Base-by-base conservation (phyloP, 169 alveolate species). In the Plasmodium cynomolgi region DNA sequence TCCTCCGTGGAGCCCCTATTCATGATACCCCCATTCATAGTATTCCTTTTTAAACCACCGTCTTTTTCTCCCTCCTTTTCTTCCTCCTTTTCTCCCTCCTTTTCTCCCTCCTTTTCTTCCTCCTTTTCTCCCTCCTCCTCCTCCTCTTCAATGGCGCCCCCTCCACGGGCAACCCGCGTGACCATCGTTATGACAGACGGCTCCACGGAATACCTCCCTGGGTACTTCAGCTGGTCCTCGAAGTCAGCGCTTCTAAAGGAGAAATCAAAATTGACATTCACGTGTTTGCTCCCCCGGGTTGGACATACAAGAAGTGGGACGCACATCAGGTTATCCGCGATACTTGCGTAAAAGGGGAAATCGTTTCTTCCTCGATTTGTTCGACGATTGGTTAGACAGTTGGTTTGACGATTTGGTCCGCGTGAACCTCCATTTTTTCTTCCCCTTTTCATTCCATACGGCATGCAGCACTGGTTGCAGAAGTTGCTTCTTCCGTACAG, bases 111-210 rank as follows among this genome's bases (percentile, higher is more conserved):
- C n/a, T n/a, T n/a, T n/a, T n/a, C n/a, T 39, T 20, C 41, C 26
- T 20, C 73, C 26, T 80, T 81, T 68, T 47, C 47, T n/a, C 23
- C 8, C 3, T 5, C 6, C 17, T 1, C 41, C 73, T 17, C 29
- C 17, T 13, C 29, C 26, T 39, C 15, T 15, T 17, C 50, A 3
- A 7, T 39, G 29, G 44, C 31, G 15, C 34, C 34, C 83, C n/a
- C 62, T 47, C 58, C 54, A 20, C 73, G 39, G 47, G 41, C 54
- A 47, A 37, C 74, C 33, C 83, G 11, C 3, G 94, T 88, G 20
- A 88, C 75, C 83, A 88, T 88, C 3, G 83, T 62, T 58, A 88
- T 88, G 81, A 80, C 15, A 2, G 94, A 88, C 13, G 94, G 94
- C 5, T 58, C 62, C 5, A 88, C 44, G 31, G 54, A 47, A 39